Conservation (phyloP, 163 green algal species). For the Scenedesmus sp. region DNA sequence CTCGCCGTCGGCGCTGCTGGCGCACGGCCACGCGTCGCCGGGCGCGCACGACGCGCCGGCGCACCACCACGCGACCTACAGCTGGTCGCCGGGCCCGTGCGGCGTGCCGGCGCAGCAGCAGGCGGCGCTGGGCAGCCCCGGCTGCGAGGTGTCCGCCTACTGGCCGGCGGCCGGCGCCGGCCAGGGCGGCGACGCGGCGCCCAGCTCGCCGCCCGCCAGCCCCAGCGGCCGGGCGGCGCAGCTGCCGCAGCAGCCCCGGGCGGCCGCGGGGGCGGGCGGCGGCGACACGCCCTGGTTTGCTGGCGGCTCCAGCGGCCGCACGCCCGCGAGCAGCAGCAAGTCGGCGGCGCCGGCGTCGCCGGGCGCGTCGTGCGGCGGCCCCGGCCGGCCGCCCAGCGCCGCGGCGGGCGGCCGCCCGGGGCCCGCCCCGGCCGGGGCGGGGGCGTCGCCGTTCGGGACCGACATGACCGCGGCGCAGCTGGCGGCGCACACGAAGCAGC, state of each 20-base stretch:
- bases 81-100: no score
- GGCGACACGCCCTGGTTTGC: constrained; percentile 11
- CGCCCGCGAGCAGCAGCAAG: background rate
- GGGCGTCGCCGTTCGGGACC: constrained; percentile 38
- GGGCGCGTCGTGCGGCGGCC: background rate
- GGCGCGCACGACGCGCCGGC: no score
- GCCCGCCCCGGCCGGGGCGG: background rate
- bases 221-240: background rate
- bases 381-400: background rate
- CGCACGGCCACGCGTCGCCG: no score
- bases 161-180: no score
- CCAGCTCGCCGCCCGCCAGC: no score
- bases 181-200: no score
- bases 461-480: constrained; percentile 39
- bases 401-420: background rate
- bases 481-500: constrained; percentile 47
- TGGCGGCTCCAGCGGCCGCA: background rate
- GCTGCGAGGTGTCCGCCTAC: no score
- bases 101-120: background rate
- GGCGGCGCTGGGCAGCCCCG: background rate
- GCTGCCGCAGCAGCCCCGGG: background rate
- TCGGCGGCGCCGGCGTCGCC: constrained; percentile 2
- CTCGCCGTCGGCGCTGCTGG: no score
- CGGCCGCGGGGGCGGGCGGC: background rate
- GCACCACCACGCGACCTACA: no score